These are phyloP conservation scores for Penicillium sp. DNA, from an alignment of 2,329 filamentous ascomycete genomes.

Conservation along the genomic window DNA sequence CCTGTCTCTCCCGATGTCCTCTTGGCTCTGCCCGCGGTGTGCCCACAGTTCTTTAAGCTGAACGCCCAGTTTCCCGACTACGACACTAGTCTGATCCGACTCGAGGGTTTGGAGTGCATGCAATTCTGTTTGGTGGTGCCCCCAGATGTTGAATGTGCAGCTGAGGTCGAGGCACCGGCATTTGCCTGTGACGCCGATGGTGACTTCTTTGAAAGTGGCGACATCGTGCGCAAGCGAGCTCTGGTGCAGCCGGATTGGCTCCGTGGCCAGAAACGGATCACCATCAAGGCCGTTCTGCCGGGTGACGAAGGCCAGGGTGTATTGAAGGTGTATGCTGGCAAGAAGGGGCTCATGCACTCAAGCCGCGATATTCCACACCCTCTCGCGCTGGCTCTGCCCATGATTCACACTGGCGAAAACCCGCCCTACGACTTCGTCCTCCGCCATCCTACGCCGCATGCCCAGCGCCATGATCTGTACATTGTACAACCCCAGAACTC, in stretches of 20 bases:
- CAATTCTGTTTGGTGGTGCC: conserved; percentile 87
- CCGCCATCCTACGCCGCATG: conserved; percentile 92
- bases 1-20: conserved; percentile 81
- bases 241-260: conserved; percentile 91
- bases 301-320: conserved; percentile 86
- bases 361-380: conserved; percentile 95
- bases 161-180: conserved; percentile 82
- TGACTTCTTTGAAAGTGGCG: conserved; percentile 89
- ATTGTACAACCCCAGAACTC: conserved; percentile 93
- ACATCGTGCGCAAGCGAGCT: conserved; percentile 78
- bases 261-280: conserved; percentile 81
- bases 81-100: conserved; percentile 78
- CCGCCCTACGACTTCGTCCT: conserved; percentile 90
- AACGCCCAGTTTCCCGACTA: conserved; percentile 78
- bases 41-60: conserved; percentile 84
- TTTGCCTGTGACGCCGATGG: conserved; percentile 82
- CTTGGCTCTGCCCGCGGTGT: conserved; percentile 79
- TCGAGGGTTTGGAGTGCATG: conserved; percentile 90
- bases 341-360: conserved; percentile 93
- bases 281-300: conserved; percentile 85
- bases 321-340: conserved; percentile 89
- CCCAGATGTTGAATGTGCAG: conserved; percentile 83
- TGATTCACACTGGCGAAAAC: conserved; percentile 87
- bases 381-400: conserved; percentile 81
- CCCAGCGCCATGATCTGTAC: conserved; percentile 95